Percentiles rank a stretch among this genome's conserved stretches.
Evolutionary conservation across 2,329 filamentous ascomycete genomes (phyloP).

Genomic region (Fusarium fujikuroi): DNA sequence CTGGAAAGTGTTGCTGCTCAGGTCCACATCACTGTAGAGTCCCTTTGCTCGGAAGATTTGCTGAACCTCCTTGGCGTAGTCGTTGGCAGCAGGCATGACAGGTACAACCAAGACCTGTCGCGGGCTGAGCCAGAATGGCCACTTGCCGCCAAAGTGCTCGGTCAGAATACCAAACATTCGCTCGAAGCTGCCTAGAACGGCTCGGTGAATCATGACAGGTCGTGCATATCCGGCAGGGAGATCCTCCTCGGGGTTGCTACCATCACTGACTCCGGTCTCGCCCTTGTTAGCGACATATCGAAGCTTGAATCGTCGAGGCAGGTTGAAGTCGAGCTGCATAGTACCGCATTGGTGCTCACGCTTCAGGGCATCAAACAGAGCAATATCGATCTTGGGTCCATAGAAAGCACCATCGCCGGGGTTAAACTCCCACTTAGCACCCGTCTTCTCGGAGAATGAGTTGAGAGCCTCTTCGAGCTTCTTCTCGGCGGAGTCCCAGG

Average conservation of each 20-base stretch:
- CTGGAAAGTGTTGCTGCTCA: constrained; percentile 80
- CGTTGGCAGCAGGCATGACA: constrained; percentile 81
- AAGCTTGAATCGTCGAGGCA: constrained; percentile 60
- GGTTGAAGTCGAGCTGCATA: constrained; percentile 93
- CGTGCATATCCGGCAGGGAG: constrained; percentile 77
- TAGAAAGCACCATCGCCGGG: constrained; percentile 98
- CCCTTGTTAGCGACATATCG: constrained; percentile 63
- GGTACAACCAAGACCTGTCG: constrained; percentile 72
- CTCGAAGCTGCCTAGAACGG: constrained; percentile 78
- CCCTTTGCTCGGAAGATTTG: constrained; percentile 72
- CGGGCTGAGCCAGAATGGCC: constrained; percentile 91
- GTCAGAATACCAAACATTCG: constrained; percentile 78
- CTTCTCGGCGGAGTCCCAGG: constrained; percentile 89
- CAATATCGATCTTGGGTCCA: constrained; percentile 98
- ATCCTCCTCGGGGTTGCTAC: constrained; percentile 55
- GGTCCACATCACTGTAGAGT: constrained; percentile 71
- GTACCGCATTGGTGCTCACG: constrained; percentile 74
- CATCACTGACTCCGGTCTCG: constrained; percentile 54
- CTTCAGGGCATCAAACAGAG: constrained; percentile 86
- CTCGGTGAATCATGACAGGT: constrained; percentile 88
- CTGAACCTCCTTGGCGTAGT: constrained; percentile 81
- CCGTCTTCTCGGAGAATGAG: constrained; percentile 71
- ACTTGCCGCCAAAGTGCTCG: constrained; percentile 88
- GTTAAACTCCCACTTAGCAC: constrained; percentile 87
- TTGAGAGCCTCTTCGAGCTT: constrained; percentile 83